Evolutionary conservation across 768 basidiomycete genomes (phyloP), one percentile per base, ranked within the genome.

Genomic region (Mycena venus): DNA sequence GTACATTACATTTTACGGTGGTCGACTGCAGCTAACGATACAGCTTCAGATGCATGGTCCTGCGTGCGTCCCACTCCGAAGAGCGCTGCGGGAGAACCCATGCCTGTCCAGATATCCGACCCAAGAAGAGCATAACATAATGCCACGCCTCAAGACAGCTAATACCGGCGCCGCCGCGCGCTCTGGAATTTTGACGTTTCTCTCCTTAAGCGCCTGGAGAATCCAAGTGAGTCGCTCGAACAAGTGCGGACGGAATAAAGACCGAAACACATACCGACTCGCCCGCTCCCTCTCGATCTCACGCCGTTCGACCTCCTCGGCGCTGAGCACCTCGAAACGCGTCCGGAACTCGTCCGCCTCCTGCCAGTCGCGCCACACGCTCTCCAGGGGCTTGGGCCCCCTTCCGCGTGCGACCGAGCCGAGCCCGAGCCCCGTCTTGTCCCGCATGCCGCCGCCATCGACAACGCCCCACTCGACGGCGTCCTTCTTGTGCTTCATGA

Each of bases 341-440:
- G 98, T 99, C 75, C 91, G 89, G 82, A 95, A 98, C 82, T 97
- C 96, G 80, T 95, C 95, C 40, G 94, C 91, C 81, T 98, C 98
- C 38, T 88, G 89, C 96, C 97, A 99, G 81, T 99, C 98, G 55
- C 97, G 86, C 98, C 98, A 99, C 3, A 97, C 94, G 70, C 97
- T 95, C 82, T 91, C 90, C 59, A 99, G 84, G 34, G 89, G 86
- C 83, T 94, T 96, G 10, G 96, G 94, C 2, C 96, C 97, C 32
- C 92, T 85, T 21, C 93, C 27, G 91, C 90, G n/a, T 92, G 88
- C 8, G 92, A 71, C 93, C 90, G 92, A 94, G 11, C 90, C 91
- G 4, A 94, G 87, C 3, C 94, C 94, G 25, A 95, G 85, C 1
- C 95, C 96, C 4, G 95, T 95, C 84, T 94, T 94, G 78, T 95